phyloP scores from a whole-genome alignment of 2,329 filamentous ascomycete genomes.

The Trichocomaceae sp. region DNA sequence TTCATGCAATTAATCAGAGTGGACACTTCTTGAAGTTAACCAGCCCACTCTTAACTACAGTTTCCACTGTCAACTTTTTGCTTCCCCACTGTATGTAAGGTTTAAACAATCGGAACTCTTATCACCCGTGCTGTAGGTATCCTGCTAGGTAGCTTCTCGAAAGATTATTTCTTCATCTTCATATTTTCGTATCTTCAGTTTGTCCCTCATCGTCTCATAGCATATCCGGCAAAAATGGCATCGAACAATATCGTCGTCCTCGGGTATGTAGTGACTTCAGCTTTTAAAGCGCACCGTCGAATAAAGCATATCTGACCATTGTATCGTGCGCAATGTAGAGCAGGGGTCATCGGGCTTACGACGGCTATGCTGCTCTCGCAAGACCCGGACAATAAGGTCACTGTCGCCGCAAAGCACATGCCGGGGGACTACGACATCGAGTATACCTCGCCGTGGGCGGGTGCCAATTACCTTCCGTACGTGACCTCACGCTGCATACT shows the following conservation, averaged over 20 bases:
- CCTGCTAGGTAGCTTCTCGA: no score
- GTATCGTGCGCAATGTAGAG: constrained; percentile 35
- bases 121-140: no score
- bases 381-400: constrained; percentile 53
- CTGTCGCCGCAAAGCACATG: constrained; percentile 79
- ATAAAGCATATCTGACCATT: not conserved
- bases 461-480: constrained; percentile 70
- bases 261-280: not conserved
- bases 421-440: constrained; percentile 88
- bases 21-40: no score
- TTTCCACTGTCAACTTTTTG: no score
- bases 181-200: not conserved
- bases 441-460: constrained; percentile 85
- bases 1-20: no score
- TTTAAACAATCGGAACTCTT: no score
- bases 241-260: constrained; percentile 6
- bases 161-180: not conserved
- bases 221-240: not conserved
- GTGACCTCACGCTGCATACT: constrained; percentile 23
- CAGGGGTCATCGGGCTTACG: constrained; percentile 60
- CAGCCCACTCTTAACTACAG: no score
- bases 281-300: no score
- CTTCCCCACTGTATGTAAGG: no score
- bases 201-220: no score
- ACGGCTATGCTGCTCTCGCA: constrained; percentile 57